Base-by-base conservation (phyloP, 2,329 filamentous ascomycete species). In the Fusarium phyllophilum region DNA sequence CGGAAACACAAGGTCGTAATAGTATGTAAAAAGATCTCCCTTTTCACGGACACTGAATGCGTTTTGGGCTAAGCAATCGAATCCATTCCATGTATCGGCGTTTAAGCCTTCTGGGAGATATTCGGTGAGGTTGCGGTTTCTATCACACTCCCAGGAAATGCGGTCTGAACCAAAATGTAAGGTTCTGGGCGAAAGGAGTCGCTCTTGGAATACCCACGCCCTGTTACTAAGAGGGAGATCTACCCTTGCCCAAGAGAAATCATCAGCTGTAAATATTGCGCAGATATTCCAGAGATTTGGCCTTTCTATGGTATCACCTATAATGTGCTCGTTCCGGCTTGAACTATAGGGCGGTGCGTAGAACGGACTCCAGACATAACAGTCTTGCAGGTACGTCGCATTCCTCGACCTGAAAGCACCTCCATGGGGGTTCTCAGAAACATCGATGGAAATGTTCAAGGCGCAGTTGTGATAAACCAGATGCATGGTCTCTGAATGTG, bases 141-240 rank as follows among this genome's bases (percentile, higher is more conserved):
- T 14, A 15, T 14, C 26, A 10, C 45, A 60, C 26, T 60, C 57
- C 57, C 57, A 60, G 4, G 45, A 39, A 4, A 60, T 60, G 3
- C 45, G 45, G 5, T 60, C 57, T 20, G 5, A 8, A 8, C 22
- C 13, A 14, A 60, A 60, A 4, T 60, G 57, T 3, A 60, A 26
- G 6, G 57, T 60, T 15, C 57, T 54, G 7, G 45, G 57, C 15
- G 57, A 54, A 6, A 60, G 45, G 3, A 60, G 41, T 2, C 57
- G 18, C 3, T 60, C 57, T 18, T 60, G 57, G 18, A 60, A 60
- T 9, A 60, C 57, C 57, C 57, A 60, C 22, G 57, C 57, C 24
- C 45, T 60, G 7, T 2, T 8, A 14, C 36, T 60, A 3, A 60
- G n/a, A 7, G 45, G 57, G 4, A 54, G 26, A 12, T 54, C 5